Conservation (phyloP, 192 early-diverging fungal species). For the Coemansia sp. region DNA sequence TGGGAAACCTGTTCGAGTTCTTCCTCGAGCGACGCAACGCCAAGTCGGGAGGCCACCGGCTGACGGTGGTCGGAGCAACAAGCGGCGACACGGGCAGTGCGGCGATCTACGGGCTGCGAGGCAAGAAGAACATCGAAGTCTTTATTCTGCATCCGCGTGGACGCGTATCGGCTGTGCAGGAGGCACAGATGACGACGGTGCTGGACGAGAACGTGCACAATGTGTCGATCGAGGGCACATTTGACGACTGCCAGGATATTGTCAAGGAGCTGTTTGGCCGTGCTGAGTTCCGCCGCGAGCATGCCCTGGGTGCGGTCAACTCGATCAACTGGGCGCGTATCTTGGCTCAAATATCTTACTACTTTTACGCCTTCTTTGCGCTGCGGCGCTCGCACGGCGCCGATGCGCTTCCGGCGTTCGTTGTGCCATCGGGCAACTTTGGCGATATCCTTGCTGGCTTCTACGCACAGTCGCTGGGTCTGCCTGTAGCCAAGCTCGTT, state of each 20-base stretch:
- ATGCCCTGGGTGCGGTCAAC: constrained; percentile 92
- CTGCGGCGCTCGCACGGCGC: constrained; percentile 38
- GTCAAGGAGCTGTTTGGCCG: constrained; percentile 90
- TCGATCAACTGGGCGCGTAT: constrained; percentile 99
- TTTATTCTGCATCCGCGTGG: constrained; percentile 92
- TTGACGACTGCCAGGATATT: constrained; percentile 97
- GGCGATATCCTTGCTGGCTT: constrained; percentile 92
- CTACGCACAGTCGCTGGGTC: constrained; percentile 87
- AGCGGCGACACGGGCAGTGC: constrained; percentile 97
- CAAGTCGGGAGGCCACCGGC: constrained; percentile 40
- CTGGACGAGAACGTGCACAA: constrained; percentile 92
- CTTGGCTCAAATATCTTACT: constrained; percentile 93
- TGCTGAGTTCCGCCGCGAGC: constrained; percentile 65
- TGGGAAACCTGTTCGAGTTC: constrained; percentile 98
- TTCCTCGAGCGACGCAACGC: constrained; percentile 80
- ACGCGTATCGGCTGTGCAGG: constrained; percentile 91
- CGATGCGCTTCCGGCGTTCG: constrained; percentile 55
- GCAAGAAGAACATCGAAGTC: constrained; percentile 88
- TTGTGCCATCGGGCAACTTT: constrained; percentile 98
- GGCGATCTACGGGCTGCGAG: constrained; percentile 93
- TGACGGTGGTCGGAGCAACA: constrained; percentile 94
- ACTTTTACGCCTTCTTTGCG: constrained; percentile 90
- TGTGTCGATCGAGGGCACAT: constrained; percentile 88
- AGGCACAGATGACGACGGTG: constrained; percentile 98
- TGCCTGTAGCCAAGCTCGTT: constrained; percentile 77